Evolutionary conservation across 108 stramenopile species (phyloP).

Genomic region (Parietichytrium sp.): DNA sequence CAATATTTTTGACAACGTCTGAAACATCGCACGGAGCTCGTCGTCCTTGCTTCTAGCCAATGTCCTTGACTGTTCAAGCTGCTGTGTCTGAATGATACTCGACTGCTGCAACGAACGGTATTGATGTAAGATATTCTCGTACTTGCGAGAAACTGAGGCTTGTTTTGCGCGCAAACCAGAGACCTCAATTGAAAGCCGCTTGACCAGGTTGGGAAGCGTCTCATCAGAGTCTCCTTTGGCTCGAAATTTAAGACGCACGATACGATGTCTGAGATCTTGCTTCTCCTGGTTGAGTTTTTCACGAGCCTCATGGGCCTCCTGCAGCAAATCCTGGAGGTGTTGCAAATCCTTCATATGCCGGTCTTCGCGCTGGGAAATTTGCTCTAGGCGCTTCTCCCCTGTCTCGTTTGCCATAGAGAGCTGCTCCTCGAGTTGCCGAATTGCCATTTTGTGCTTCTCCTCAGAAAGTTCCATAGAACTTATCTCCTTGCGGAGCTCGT

Average conservation of each 20-base stretch:
- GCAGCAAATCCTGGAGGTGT: neutral
- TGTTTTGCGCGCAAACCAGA: neutral
- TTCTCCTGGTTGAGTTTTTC: conserved; percentile 40
- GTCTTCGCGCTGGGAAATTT: conserved; percentile 1
- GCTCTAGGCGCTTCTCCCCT: neutral
- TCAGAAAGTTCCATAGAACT: neutral
- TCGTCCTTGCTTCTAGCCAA: neutral
- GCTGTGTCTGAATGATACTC: conserved; percentile 6
- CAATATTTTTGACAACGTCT: neutral
- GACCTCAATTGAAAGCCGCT: neutral
- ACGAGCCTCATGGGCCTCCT: neutral
- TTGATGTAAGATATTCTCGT: neutral
- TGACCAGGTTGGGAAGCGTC: conserved; percentile 26
- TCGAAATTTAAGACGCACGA: conserved; percentile 20
- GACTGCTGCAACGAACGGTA: neutral
- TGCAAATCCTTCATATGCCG: neutral
- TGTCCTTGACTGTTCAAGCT: neutral
- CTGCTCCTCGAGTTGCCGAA: neutral
- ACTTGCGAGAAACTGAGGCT: neutral
- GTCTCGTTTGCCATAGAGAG: conserved; percentile 15
- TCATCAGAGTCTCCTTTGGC: conserved; percentile 4
- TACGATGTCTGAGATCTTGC: conserved; percentile 19
- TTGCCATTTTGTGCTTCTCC: too few species aligned
- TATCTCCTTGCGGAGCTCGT: neutral
- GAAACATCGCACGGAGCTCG: neutral